Conservation (phyloP, 2,329 filamentous ascomycete genomes). For the Alternaria conjuncta region DNA sequence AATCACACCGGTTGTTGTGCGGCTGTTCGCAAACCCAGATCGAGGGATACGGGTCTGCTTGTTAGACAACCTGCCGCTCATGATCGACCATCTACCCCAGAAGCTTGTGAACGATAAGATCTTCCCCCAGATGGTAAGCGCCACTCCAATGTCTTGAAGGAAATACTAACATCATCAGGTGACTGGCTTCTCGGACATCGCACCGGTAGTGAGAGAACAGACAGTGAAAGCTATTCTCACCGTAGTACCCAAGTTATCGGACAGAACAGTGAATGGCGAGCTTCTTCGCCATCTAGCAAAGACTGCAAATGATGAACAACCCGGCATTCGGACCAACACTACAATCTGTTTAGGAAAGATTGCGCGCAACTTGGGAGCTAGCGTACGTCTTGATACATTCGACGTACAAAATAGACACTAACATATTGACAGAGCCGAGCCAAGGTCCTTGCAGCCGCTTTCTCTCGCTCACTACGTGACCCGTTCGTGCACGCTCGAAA, state of each 20-base stretch:
- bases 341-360: constrained; percentile 98
- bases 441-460: constrained; percentile 93
- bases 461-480: constrained; percentile 85
- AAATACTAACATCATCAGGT: constrained; percentile 61
- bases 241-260: constrained; percentile 86
- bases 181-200: constrained; percentile 92
- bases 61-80: constrained; percentile 83
- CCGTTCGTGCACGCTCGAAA: constrained; percentile 95
- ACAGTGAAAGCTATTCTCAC: constrained; percentile 92
- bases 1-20: constrained; percentile 84
- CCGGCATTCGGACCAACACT: constrained; percentile 95
- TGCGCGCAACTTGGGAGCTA: constrained; percentile 80
- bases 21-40: constrained; percentile 89
- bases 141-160: neutral
- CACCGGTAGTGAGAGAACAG: constrained; percentile 91
- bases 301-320: constrained; percentile 96
- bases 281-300: constrained; percentile 89
- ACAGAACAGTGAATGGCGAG: constrained; percentile 92
- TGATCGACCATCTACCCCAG: constrained; percentile 89
- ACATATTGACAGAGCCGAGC: constrained; percentile 66
- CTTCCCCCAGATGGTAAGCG: constrained; percentile 82
- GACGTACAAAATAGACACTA: constrained; percentile 2
- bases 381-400: constrained; percentile 46
- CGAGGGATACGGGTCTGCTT: constrained; percentile 89
- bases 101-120: constrained; percentile 96